phyloP scores from a whole-genome alignment of 2,329 filamentous ascomycete species.

The Hymenoscyphus infarciens region DNA sequence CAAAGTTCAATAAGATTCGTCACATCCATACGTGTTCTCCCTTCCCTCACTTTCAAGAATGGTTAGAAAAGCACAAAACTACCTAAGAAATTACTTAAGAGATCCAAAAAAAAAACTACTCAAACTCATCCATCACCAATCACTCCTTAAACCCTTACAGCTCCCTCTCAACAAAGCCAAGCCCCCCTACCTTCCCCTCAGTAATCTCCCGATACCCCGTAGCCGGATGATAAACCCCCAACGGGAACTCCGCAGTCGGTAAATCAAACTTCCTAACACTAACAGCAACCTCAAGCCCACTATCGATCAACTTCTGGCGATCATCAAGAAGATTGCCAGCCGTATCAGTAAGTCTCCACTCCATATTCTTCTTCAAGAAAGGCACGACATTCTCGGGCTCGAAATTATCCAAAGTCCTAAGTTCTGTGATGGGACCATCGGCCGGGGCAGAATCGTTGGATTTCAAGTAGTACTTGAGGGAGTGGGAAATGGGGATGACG shows the following conservation, averaged over 20 bases:
- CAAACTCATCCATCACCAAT: not conserved
- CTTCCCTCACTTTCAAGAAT: too few species aligned
- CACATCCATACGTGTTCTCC: too few species aligned
- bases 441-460: not conserved
- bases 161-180: constrained; percentile 1
- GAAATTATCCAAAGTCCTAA: not conserved
- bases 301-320: not conserved
- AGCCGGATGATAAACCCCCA: not conserved
- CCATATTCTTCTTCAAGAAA: not conserved
- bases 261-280: not conserved
- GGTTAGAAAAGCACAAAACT: too few species aligned
- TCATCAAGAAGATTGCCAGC: not conserved
- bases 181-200: not conserved
- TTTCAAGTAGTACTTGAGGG: not conserved
- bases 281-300: not conserved
- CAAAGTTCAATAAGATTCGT: too few species aligned
- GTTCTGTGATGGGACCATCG: not conserved
- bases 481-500: not conserved
- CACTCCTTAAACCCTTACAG: too few species aligned
- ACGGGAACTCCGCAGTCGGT: not conserved
- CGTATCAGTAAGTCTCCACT: not conserved
- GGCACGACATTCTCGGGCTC: not conserved
- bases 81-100: too few species aligned
- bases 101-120: too few species aligned
- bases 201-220: not conserved